Percentiles rank a stretch among this genome's conserved stretches.
Evolutionary conservation across 2,329 filamentous ascomycete genomes (phyloP).

Genomic region (Pestalotiopsis sp.): DNA sequence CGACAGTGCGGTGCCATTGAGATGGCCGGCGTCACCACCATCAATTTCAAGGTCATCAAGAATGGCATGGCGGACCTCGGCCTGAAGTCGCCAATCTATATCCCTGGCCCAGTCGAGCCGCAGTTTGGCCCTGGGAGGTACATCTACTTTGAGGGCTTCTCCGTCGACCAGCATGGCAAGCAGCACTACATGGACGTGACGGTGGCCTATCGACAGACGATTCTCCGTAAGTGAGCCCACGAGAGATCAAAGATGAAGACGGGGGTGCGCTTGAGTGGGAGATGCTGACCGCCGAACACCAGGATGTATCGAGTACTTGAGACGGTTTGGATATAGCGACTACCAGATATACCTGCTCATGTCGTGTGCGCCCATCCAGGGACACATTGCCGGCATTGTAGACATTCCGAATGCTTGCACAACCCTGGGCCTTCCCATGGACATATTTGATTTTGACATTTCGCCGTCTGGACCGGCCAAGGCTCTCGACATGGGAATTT

Average conservation of each 20-base stretch:
- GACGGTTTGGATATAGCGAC: conserved; percentile 69
- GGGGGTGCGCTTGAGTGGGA: background rate
- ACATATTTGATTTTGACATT: conserved; percentile 95
- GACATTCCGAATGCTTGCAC: conserved; percentile 93
- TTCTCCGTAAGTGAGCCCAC: conserved; percentile 50
- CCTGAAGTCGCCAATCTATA: conserved; percentile 83
- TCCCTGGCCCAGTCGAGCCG: conserved; percentile 85
- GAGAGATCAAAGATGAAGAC: background rate
- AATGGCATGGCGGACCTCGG: conserved; percentile 73
- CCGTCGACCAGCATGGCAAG: conserved; percentile 83
- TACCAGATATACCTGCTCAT: conserved; percentile 86
- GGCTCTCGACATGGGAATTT: conserved; percentile 67
- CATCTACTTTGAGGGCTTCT: conserved; percentile 89
- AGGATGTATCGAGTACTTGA: conserved; percentile 78
- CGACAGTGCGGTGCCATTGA: conserved; percentile 77
- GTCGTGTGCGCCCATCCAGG: conserved; percentile 84
- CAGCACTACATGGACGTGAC: conserved; percentile 89
- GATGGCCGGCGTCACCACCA: conserved; percentile 89
- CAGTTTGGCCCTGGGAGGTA: conserved; percentile 82
- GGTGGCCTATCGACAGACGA: conserved; percentile 83
- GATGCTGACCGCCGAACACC: conserved; percentile 4
- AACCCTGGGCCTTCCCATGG: conserved; percentile 84
- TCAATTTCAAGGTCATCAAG: conserved; percentile 89
- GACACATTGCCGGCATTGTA: conserved; percentile 86
- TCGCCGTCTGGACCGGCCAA: conserved; percentile 62